Conservation (phyloP, 495 filamentous ascomycete genomes). For the Poronia punctata region DNA sequence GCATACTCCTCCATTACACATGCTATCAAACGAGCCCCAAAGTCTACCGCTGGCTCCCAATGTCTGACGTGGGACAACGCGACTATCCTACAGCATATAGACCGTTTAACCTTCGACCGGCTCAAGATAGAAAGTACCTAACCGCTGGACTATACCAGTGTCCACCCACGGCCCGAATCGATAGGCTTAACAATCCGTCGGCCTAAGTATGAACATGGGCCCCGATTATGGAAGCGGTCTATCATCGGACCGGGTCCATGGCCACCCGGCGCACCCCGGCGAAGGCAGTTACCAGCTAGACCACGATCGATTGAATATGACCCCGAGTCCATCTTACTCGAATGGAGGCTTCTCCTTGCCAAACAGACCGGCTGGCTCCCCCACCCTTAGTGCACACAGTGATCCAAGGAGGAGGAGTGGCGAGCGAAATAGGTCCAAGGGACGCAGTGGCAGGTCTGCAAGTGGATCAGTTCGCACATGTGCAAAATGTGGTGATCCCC, state of each 20-base stretch:
- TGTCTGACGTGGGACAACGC: constrained; percentile 27
- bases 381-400: constrained; percentile 32
- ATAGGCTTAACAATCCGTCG: constrained; percentile 12
- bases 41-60: constrained; percentile 19
- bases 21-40: constrained; percentile 14
- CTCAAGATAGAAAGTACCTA: too few relatives aligned
- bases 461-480: constrained; percentile 59
- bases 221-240: constrained; percentile 30
- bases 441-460: constrained; percentile 37
- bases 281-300: constrained; percentile 27
- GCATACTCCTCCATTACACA: constrained; percentile 17
- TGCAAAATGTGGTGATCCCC: constrained; percentile 76
- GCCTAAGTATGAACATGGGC: constrained; percentile 27
- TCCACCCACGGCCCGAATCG: constrained; percentile 8
- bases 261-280: constrained; percentile 21
- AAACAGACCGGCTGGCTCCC: constrained; percentile 29
- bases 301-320: constrained; percentile 29
- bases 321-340: constrained; percentile 29
- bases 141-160: too few relatives aligned
- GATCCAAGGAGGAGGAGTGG: constrained; percentile 34
- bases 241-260: constrained; percentile 25
- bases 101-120: constrained; percentile 16
- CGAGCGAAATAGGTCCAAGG: constrained; percentile 43
- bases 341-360: constrained; percentile 30
- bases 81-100: constrained; percentile 12